Evolutionary conservation across 768 basidiomycete species (phyloP).

Genomic region (Lentinula detonsa): DNA sequence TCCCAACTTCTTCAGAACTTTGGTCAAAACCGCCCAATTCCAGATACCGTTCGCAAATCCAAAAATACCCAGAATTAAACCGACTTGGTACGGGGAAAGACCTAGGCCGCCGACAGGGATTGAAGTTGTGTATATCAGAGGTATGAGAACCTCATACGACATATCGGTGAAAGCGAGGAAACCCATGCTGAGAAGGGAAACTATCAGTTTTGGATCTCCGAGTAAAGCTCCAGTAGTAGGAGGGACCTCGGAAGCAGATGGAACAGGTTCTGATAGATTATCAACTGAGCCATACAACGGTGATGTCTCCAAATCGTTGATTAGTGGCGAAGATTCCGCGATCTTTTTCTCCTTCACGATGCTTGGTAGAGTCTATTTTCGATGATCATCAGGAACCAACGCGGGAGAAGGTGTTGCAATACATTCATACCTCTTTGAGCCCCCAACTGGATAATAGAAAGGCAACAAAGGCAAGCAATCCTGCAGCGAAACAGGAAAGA

Average conservation of each 20-base stretch:
- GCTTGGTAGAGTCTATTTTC: slow-evolving; percentile 10
- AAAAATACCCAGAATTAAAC: slow-evolving; percentile 37
- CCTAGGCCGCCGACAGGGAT: slow-evolving; percentile 46
- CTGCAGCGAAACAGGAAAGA: slow-evolving; percentile 26
- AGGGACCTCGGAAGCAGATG: not conserved
- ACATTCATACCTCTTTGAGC: slow-evolving; percentile 22
- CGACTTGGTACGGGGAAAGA: slow-evolving; percentile 42
- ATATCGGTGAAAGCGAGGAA: slow-evolving; percentile 24
- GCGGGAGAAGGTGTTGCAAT: not conserved
- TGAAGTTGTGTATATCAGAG: slow-evolving; percentile 37
- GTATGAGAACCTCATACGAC: slow-evolving; percentile 19
- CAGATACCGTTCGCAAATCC: slow-evolving; percentile 49
- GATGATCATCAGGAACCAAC: slow-evolving; percentile 9
- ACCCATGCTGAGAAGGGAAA: slow-evolving; percentile 18
- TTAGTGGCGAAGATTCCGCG: not conserved
- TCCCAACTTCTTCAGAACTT: slow-evolving; percentile 47
- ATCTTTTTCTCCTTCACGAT: not conserved
- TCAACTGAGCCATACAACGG: not conserved
- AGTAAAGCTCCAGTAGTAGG: slow-evolving; percentile 16
- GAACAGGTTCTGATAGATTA: slow-evolving; percentile 3
- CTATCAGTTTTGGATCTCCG: slow-evolving; percentile 17
- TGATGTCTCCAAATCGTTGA: not conserved
- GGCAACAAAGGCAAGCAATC: slow-evolving; percentile 14
- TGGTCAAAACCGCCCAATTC: slow-evolving; percentile 48
- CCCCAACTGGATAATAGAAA: slow-evolving; percentile 15